Evolutionary conservation across 805 yeast species (phyloP).

Genomic region (Barnettozyma botsteinii): DNA sequence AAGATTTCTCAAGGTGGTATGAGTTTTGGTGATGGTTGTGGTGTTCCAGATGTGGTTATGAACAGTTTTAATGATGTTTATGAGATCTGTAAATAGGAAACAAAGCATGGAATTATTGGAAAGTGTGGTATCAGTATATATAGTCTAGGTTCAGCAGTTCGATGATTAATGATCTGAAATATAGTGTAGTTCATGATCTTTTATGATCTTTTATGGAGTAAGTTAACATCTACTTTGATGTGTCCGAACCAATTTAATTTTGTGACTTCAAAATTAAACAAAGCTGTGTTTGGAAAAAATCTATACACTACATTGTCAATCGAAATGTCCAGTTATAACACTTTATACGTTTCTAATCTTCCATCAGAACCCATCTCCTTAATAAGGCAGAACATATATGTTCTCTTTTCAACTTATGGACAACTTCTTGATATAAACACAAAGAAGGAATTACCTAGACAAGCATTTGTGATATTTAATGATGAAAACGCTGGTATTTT

Average conservation of each 20-base stretch:
- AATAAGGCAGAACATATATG: constrained; percentile 48
- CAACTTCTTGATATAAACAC: constrained; percentile 52
- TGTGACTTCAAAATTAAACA: too few relatives aligned
- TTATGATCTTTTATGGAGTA: too few relatives aligned
- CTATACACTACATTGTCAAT: too few relatives aligned
- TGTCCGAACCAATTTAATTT: too few relatives aligned
- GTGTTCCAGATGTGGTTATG: constrained; percentile 81
- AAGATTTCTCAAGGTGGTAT: constrained; percentile 67
- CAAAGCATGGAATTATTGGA: too few relatives aligned
- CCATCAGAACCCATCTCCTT: constrained; percentile 26
- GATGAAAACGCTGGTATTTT: constrained; percentile 43
- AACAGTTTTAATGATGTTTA: constrained; percentile 56
- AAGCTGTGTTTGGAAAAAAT: too few relatives aligned
- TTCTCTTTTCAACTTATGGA: constrained; percentile 58
- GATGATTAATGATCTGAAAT: too few relatives aligned
- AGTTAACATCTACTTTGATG: too few relatives aligned
- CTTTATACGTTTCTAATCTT: constrained; percentile 8
- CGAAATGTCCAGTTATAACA: constrained; percentile 2
- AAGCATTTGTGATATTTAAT: constrained; percentile 56
- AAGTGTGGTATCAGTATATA: too few relatives aligned
- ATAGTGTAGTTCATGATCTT: too few relatives aligned
- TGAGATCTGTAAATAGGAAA: constrained; percentile 4
- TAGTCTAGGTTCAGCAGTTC: too few relatives aligned
- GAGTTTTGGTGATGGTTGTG: constrained; percentile 73
- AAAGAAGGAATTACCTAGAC: constrained; percentile 42